Evolutionary conservation across 1,284 basidiomycete genomes (phyloP).

Genomic region (Phylloboletellus chloephorus): DNA sequence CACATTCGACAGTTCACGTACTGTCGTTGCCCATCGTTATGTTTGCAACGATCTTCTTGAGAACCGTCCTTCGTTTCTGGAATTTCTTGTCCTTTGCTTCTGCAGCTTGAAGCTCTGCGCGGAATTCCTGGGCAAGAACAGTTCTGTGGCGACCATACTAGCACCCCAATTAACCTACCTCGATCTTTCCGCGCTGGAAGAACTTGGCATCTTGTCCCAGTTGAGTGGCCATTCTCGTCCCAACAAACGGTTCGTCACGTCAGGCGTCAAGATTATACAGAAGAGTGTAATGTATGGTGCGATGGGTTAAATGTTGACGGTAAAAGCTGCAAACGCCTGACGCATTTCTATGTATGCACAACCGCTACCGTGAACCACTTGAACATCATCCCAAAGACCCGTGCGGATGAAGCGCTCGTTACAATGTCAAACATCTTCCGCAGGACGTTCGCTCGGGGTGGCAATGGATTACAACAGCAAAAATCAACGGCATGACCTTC

Average conservation of each 20-base stretch:
- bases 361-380: not conserved
- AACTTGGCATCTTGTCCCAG: constrained; percentile 83
- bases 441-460: too few relatives aligned
- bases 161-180: constrained; percentile 45
- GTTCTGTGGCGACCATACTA: constrained; percentile 15
- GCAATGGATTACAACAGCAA: constrained; percentile 63
- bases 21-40: constrained; percentile 96
- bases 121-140: constrained; percentile 58
- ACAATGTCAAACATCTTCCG: too few relatives aligned
- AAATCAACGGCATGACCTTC: constrained; percentile 74
- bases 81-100: constrained; percentile 94
- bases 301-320: constrained; percentile 1
- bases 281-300: constrained; percentile 3
- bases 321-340: not conserved
- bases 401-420: too few relatives aligned
- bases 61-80: constrained; percentile 79
- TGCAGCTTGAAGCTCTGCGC: constrained; percentile 82
- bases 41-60: constrained; percentile 95
- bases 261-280: constrained; percentile 2
- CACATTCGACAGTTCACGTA: constrained; percentile 40
- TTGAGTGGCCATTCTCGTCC: constrained; percentile 48
- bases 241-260: not conserved
- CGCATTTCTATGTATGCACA: not conserved
- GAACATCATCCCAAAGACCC: constrained; percentile 32
- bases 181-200: constrained; percentile 87